Evolutionary conservation across 2,329 filamentous ascomycete genomes (phyloP), one percentile per base, ranked within the genome.

Genomic region (Epichloe bromicola): DNA sequence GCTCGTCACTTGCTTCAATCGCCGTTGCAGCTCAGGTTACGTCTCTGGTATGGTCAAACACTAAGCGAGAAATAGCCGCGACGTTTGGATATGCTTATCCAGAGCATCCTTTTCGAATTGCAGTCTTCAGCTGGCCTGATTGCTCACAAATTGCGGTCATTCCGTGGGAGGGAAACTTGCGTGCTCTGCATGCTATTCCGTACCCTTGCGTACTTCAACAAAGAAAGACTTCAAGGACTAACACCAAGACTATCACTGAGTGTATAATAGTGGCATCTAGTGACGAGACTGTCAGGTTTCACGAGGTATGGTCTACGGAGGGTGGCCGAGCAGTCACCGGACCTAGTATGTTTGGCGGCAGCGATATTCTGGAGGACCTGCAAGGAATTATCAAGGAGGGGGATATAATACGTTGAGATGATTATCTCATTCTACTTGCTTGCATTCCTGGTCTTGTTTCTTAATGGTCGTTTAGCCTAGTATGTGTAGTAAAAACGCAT

Each of bases 1-100:
- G 91, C 4, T 81, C 88, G 2, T 82, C 83, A 53, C 76, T 98
- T 33, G 90, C 91, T 2, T 94, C 86, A 2, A 97, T 98, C 60
- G 85, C 89, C 54, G 93, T 95, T 40, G 84, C 86, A 37, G 88
- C 93, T 2, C 93, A 98, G 69, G 88, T 98, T 46, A 98, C 93
- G 0, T 86, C 86, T 46, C 74, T 98, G 33, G 83, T 95, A 53
- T 98, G 88, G 91, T 93, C 86, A 49, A 85, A 78, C 30, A 91
- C 83, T 11, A 78, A 86, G 11, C 82, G 86, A 38, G 93, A 97
- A 65, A 93, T 98, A 56, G 87, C 81, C 1, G 93, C 89, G 1
- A 96, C 91, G 0, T 96, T 98, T 67, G 91, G 93, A 4, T 97
- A 94, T 62, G 82, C 90, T 3, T 85, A 95, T 58, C 89, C 91